Conservation (phyloP, 179 eudicot genomes). For the Beta macrorhiza region DNA sequence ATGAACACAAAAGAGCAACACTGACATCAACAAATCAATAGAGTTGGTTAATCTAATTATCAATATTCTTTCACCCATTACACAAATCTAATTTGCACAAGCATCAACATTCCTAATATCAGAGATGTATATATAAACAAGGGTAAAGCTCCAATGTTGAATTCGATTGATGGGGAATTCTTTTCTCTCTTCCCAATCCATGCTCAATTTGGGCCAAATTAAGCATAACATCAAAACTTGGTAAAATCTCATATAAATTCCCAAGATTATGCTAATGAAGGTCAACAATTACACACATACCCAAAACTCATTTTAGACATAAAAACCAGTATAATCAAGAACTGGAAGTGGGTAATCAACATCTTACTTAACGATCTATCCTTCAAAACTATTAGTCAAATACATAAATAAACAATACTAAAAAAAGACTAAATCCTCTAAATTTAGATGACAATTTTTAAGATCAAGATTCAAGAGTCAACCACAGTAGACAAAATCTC, state of each 20-base stretch:
- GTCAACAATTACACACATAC: background rate
- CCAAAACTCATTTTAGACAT: background rate
- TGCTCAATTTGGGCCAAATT: too few relatives aligned
- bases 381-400: background rate
- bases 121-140: too few relatives aligned
- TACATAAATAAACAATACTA: background rate
- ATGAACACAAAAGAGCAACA: slow-evolving; percentile 4
- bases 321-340: background rate
- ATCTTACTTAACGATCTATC: background rate
- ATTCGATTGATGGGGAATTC: too few relatives aligned
- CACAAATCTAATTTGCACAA: too few relatives aligned
- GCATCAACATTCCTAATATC: too few relatives aligned
- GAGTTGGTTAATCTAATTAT: too few relatives aligned
- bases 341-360: background rate
- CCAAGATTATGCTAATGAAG: background rate
- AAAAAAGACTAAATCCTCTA: background rate
- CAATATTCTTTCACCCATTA: too few relatives aligned
- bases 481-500: background rate
- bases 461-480: slow-evolving; percentile 2
- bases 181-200: too few relatives aligned
- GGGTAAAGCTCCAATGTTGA: too few relatives aligned
- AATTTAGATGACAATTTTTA: background rate
- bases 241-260: background rate
- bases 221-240: background rate
- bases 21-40: background rate